These are phyloP conservation scores for Hura crepitans DNA, from an alignment of 441 rosid genomes.

Conservation along the genomic window DNA sequence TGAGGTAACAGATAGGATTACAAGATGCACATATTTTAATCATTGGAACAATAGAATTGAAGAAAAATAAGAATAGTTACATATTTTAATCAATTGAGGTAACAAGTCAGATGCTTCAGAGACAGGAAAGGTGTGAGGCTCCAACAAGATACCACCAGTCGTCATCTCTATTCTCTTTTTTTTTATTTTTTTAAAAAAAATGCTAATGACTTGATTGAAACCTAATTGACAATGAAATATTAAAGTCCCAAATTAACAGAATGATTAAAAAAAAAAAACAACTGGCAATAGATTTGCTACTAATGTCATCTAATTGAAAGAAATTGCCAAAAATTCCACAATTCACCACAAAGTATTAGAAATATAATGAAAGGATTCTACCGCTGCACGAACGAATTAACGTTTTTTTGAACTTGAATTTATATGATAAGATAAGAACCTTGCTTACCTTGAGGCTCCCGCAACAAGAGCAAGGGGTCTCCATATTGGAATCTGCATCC, in stretches of 20 bases:
- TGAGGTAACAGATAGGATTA: too few species aligned
- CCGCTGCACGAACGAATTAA: neutral
- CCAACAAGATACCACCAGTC: neutral
- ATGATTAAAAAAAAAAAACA: neutral
- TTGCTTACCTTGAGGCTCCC: slow-evolving; percentile 85
- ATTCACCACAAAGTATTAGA: slow-evolving; percentile 2
- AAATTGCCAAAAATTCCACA: neutral
- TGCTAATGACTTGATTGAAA: neutral
- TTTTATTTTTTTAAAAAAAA: too few species aligned
- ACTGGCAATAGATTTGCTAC: neutral
- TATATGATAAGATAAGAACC: slow-evolving; percentile 5
- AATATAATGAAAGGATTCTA: neutral
- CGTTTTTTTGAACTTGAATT: neutral
- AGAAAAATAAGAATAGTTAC: too few species aligned
- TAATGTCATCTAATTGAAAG: neutral
- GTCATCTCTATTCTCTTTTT: too few species aligned
- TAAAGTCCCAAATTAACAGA: neutral
- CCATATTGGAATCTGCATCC: slow-evolving; percentile 81
- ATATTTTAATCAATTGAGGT: neutral
- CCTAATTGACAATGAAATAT: slow-evolving; percentile 11
- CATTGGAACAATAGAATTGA: too few species aligned
- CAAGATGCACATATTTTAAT: neutral
- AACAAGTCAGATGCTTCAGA: neutral
- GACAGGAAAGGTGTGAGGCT: neutral
- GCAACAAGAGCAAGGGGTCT: slow-evolving; percentile 84